phyloP scores from a whole-genome alignment of 2,329 filamentous ascomycete genomes.

The Zarea fungicola region DNA sequence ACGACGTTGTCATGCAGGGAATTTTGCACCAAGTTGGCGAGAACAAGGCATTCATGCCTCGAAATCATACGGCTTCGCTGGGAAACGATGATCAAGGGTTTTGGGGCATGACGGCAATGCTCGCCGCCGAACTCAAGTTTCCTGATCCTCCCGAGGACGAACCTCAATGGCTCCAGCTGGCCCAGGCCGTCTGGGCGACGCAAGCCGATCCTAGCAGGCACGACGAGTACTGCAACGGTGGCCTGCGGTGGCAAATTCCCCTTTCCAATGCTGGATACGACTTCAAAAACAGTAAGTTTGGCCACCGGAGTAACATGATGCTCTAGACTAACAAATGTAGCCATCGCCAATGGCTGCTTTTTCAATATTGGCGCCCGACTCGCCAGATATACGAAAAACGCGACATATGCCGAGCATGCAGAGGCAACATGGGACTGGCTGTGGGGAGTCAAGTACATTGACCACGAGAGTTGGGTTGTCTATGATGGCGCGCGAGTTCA shows the following conservation, averaged over 20 bases:
- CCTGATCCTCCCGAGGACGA: constrained; percentile 50
- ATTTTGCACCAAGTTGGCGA: constrained; percentile 56
- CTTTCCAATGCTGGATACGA: constrained; percentile 68
- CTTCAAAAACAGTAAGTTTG: constrained; percentile 59
- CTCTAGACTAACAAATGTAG: constrained; percentile 22
- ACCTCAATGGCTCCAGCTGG: constrained; percentile 59
- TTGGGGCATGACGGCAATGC: constrained; percentile 64
- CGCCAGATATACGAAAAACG: constrained; percentile 63
- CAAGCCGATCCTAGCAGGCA: constrained; percentile 58
- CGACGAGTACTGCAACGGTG: constrained; percentile 58
- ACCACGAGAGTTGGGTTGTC: constrained; percentile 53
- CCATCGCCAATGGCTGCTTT: constrained; percentile 57
- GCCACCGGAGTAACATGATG: background rate
- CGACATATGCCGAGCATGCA: constrained; percentile 59
- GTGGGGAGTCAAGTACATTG: constrained; percentile 49
- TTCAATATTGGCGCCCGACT: constrained; percentile 65
- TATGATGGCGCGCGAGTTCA: constrained; percentile 58
- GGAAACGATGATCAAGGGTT: constrained; percentile 70
- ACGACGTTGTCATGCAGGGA: constrained; percentile 50
- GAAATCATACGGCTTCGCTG: constrained; percentile 51
- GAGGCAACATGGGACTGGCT: constrained; percentile 60
- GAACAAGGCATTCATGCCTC: constrained; percentile 53
- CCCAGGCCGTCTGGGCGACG: constrained; percentile 65
- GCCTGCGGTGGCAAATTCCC: constrained; percentile 74
- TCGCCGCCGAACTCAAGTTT: constrained; percentile 60